phyloP scores from a whole-genome alignment of 768 basidiomycete species.

The Boletales sp. region DNA sequence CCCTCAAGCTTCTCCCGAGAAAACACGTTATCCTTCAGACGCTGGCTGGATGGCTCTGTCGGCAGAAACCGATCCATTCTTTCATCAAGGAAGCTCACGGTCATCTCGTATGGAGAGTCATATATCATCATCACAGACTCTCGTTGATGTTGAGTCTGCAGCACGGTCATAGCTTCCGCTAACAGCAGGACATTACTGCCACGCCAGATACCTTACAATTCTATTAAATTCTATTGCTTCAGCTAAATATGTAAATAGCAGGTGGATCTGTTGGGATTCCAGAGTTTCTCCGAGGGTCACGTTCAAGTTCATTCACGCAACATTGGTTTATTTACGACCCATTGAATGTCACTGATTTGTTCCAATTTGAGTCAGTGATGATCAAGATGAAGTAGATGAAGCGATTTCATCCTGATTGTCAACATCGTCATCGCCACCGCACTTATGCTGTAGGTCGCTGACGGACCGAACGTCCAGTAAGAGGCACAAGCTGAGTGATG shows the following conservation, averaged over 20 bases:
- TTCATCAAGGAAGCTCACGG: conserved; percentile 30
- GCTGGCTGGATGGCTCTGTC: conserved; percentile 29
- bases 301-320: conserved; percentile 11
- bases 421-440: conserved; percentile 64
- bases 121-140: conserved; percentile 24
- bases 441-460: conserved; percentile 64
- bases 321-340: background rate
- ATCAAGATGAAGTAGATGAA: no score
- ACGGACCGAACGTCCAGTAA: conserved; percentile 87
- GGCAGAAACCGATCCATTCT: conserved; percentile 17
- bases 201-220: conserved; percentile 24
- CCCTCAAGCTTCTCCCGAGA: conserved; percentile 40
- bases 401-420: conserved; percentile 54
- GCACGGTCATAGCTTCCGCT: conserved; percentile 17
- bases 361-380: background rate
- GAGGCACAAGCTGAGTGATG: conserved; percentile 65
- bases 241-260: conserved; percentile 23
- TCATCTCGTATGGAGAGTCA: conserved; percentile 27
- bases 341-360: conserved; percentile 3
- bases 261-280: conserved; percentile 14
- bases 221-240: conserved; percentile 30
- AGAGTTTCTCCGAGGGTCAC: conserved; percentile 5
- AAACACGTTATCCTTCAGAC: conserved; percentile 37
- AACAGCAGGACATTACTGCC: conserved; percentile 6
- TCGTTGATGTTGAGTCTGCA: conserved; percentile 26